phyloP scores from a whole-genome alignment of 1,284 basidiomycete genomes.

The Anthracocystis walkeri region DNA sequence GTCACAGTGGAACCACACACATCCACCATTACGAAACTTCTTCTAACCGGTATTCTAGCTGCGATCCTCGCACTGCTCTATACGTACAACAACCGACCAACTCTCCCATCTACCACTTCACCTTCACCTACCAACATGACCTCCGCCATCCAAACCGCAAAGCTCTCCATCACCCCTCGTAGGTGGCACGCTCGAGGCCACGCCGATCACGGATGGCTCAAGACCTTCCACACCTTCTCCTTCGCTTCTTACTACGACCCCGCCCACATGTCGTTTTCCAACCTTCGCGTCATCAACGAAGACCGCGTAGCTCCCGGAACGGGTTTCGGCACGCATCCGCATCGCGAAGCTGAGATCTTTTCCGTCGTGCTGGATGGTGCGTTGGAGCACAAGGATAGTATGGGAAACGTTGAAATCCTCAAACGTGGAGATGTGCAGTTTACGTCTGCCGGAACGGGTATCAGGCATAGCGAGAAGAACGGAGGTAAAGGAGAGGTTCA shows the following conservation, averaged over 20 bases:
- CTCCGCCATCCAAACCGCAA: constrained; percentile 29
- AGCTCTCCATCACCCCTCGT: constrained; percentile 29
- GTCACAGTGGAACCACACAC: neutral
- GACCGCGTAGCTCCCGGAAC: constrained; percentile 82
- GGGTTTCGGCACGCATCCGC: constrained; percentile 87
- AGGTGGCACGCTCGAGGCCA: constrained; percentile 42
- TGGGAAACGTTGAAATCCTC: constrained; percentile 88
- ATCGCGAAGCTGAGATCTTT: constrained; percentile 85
- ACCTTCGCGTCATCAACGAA: constrained; percentile 80
- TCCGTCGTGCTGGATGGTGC: constrained; percentile 83
- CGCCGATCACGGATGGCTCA: constrained; percentile 86
- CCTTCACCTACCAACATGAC: constrained; percentile 13
- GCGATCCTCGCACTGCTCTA: constrained; percentile 4
- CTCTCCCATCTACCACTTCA: neutral
- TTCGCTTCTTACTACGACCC: constrained; percentile 81
- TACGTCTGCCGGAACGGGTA: constrained; percentile 88
- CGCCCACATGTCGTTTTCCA: constrained; percentile 72
- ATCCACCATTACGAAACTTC: neutral
- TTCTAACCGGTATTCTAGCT: neutral
- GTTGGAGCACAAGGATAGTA: constrained; percentile 80
- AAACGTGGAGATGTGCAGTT: constrained; percentile 89
- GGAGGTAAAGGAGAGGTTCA: constrained; percentile 73
- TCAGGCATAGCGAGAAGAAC: constrained; percentile 79
- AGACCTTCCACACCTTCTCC: constrained; percentile 73
- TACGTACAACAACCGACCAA: no score